Evolutionary conservation across 306 rosid species (phyloP), one percentile per base, ranked within the genome.

Genomic region (Vigna hirtella): DNA sequence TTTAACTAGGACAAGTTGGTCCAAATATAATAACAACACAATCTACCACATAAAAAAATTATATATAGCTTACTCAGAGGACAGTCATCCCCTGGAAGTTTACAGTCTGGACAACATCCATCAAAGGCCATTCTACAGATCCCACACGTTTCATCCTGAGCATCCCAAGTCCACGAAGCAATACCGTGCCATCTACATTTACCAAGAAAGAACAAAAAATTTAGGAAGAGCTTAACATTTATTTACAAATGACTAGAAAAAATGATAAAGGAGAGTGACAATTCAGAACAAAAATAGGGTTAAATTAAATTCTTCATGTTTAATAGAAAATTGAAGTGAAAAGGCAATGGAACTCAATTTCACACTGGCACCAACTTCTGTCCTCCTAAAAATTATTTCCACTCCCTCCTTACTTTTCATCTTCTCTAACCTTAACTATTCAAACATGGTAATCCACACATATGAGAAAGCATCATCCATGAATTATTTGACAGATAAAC

Each of bases 161-260:
- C 95, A 86, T 92, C 91, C 97, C 98, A 90, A 32, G 98, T 94
- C 98, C 98, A 94, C 0, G 95, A 91, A 74, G 98, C 93, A 77
- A 90, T 85, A 70, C 87, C 92, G 88, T 90, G 97, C 97, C 98
- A 89, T 80, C 97, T 92, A 82, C 70, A 73, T 42, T 82, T 76
- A n/a, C 77, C 17, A 83, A 24, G 67, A 53, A 10, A 32, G 12
- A 32, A 7, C 11, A 6, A 62, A 59, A 59, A 32, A 13, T 5
- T 61, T 16, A 30, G 18, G 11, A 62, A 30, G 43, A 2, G 4
- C 2, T 61, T 6, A 20, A 15, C 14, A 26, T 26, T 14, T 61
- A 61, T 1, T 32, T 15, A 62, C 22, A 62, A 32, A 62, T 62
- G 22, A 32, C 8, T 15, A 32, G 13, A 59, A 28, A 14, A 32